Conservation (phyloP, 306 rosid genomes). For the Trifolium subterraneum region DNA sequence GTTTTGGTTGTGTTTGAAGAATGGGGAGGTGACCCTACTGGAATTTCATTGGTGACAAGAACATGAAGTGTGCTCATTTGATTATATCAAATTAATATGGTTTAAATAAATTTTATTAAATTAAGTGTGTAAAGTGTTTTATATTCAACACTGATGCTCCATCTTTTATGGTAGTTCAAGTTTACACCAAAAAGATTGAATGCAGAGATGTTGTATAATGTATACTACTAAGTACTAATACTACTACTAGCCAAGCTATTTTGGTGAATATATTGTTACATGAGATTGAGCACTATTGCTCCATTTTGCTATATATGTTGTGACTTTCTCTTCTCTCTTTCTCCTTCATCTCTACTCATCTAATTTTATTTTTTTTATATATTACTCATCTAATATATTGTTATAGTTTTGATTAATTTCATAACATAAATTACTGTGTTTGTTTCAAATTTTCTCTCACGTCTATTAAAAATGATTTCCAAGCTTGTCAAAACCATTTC, state of each 20-base stretch:
- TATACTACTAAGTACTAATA: background rate
- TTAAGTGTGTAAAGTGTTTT: constrained; percentile 29
- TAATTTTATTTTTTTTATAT: too few species aligned
- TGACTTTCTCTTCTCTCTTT: too few species aligned
- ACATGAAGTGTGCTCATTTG: constrained; percentile 48
- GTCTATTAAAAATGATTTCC: too few species aligned
- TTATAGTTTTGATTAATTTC: too few species aligned
- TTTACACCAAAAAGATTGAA: constrained; percentile 38
- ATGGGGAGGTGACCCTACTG: constrained; percentile 83
- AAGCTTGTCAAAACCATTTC: too few species aligned
- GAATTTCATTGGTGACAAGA: constrained; percentile 72
- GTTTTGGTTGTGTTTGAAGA: constrained; percentile 83
- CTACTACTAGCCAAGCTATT: constrained; percentile 46
- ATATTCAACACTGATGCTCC: constrained; percentile 19
- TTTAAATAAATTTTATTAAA: constrained; percentile 24
- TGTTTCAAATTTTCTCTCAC: too few species aligned
- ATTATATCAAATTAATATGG: constrained; percentile 43
- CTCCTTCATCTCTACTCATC: too few species aligned
- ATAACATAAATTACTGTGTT: too few species aligned
- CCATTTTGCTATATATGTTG: constrained; percentile 13
- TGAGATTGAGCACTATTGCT: constrained; percentile 33
- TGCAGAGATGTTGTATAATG: constrained; percentile 47
- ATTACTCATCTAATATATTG: too few species aligned
- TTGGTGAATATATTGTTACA: constrained; percentile 41
- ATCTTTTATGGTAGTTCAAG: constrained; percentile 35